Evolutionary conservation across 1,284 basidiomycete genomes (phyloP).

Genomic region (Phlebopus sp.): DNA sequence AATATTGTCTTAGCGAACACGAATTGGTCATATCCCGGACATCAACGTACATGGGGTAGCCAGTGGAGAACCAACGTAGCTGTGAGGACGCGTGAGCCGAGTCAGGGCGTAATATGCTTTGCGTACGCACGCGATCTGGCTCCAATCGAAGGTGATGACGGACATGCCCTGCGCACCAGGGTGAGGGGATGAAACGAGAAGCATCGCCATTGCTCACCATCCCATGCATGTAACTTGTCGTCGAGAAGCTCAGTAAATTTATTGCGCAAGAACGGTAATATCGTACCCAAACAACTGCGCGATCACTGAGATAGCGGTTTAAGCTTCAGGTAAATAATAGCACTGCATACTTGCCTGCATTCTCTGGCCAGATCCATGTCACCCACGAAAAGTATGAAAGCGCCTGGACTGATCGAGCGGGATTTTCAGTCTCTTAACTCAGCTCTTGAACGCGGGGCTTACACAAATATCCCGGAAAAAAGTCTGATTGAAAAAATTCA

Average conservation of each 20-base stretch:
- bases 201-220: constrained; percentile 24
- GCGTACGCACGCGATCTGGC: constrained; percentile 40
- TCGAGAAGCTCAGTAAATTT: not conserved
- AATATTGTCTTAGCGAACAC: constrained; percentile 1
- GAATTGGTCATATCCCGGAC: not conserved
- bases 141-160: constrained; percentile 51
- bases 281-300: constrained; percentile 42
- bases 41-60: constrained; percentile 29
- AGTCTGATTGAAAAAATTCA: constrained; percentile 29
- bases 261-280: not conserved
- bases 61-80: constrained; percentile 45
- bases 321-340: not conserved
- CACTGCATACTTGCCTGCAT: constrained; percentile 27
- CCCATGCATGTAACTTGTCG: constrained; percentile 35
- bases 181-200: constrained; percentile 4
- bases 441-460: constrained; percentile 7
- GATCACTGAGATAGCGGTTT: constrained; percentile 16
- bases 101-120: not conserved
- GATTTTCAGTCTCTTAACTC: not conserved
- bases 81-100: not conserved
- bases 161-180: constrained; percentile 38
- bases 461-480: constrained; percentile 50
- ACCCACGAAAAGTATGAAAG: constrained; percentile 58
- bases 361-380: constrained; percentile 53
- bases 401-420: constrained; percentile 32